Percentiles rank a stretch among this genome's conserved stretches.
Conservation (phyloP, 139 green algal genomes). For the Asterochloris erici region DNA sequence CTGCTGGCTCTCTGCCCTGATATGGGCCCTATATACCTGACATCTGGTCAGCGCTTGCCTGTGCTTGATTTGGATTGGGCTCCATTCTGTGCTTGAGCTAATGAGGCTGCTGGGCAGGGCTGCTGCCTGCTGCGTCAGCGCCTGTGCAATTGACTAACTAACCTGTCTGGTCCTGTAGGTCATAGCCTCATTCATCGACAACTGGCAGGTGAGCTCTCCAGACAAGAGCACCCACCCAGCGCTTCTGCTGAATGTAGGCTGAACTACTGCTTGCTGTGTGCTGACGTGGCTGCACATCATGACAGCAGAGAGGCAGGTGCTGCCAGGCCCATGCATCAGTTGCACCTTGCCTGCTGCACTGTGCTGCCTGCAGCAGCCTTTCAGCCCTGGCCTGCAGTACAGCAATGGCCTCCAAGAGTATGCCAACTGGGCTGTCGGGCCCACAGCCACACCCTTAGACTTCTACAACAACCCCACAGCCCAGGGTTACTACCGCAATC, state of each 20-base stretch:
- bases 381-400: constrained; percentile 17
- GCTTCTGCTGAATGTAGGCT: background rate
- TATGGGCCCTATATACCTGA: too few relatives aligned
- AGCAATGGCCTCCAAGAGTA: constrained; percentile 44
- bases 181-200: too few relatives aligned
- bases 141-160: too few relatives aligned
- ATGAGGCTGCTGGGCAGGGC: background rate
- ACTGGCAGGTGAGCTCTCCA: too few relatives aligned
- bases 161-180: too few relatives aligned
- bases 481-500: constrained; percentile 36
- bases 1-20: background rate
- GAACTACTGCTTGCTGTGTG: background rate
- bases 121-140: background rate
- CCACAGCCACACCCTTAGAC: constrained; percentile 1
- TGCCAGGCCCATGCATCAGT: background rate
- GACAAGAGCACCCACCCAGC: background rate
- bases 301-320: background rate
- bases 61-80: background rate
- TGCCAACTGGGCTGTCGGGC: constrained; percentile 9
- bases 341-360: background rate
- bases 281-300: background rate
- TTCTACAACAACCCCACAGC: constrained; percentile 48
- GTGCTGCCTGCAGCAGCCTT: background rate
- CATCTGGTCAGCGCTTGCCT: background rate
- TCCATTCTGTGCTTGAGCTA: background rate